Percentiles rank a stretch among this genome's conserved stretches.
Conservation (phyloP, 306 rosid genomes). For the Cyamopsis tetragonoloba region DNA sequence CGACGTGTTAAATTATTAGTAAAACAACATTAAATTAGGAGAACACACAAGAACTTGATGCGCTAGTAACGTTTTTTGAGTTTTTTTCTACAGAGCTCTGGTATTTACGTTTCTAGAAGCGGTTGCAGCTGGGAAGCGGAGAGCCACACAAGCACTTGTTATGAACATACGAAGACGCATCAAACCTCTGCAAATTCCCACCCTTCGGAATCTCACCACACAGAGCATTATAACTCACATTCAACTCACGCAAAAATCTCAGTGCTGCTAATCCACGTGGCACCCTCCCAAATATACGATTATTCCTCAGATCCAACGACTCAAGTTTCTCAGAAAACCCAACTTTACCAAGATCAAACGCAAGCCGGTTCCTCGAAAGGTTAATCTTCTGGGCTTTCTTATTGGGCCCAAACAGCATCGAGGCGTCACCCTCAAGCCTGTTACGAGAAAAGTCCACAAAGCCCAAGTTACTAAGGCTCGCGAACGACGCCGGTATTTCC, state of each 20-base stretch:
- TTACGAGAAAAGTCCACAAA: not conserved
- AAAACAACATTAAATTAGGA: no score
- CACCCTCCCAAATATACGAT: not conserved
- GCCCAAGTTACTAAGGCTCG: not conserved
- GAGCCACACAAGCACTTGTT: conserved; percentile 27
- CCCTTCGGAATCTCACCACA: conserved; percentile 19
- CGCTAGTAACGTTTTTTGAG: no score
- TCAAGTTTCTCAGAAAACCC: not conserved
- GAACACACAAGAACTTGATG: no score
- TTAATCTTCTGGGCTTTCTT: not conserved
- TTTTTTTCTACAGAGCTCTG: no score
- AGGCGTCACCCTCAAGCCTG: not conserved
- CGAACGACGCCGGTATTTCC: not conserved
- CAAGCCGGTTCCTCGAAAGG: not conserved
- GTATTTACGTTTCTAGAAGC: no score
- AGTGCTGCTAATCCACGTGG: not conserved
- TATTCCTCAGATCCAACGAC: not conserved
- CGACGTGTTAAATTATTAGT: no score
- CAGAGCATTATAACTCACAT: conserved; percentile 1
- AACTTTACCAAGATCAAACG: conserved; percentile 7
- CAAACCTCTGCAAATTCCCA: not conserved
- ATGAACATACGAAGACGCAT: not conserved
- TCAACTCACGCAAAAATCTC: not conserved
- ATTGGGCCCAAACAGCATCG: not conserved
- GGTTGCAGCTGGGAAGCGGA: conserved; percentile 2